These are phyloP conservation scores for Aspergillus egyptiacus DNA, from an alignment of 495 filamentous ascomycete genomes.

Conservation along the genomic window DNA sequence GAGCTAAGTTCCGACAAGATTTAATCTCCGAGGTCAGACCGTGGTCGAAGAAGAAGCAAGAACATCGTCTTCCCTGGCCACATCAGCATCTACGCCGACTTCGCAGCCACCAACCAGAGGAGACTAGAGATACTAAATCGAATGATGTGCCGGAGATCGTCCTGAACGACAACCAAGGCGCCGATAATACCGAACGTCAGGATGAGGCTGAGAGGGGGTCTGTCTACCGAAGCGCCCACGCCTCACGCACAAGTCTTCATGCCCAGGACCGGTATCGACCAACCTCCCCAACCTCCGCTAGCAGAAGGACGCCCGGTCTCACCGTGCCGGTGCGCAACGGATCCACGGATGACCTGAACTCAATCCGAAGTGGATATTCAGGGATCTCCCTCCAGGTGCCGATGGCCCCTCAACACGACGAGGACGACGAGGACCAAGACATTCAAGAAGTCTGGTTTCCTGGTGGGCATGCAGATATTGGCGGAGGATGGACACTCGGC, in stretches of 20 bases:
- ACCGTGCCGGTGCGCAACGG: conserved; percentile 22
- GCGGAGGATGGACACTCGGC: conserved; percentile 70
- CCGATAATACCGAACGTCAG: conserved; percentile 14
- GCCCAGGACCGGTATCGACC: conserved; percentile 37
- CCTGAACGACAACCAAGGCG: conserved; percentile 3
- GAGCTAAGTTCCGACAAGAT: conserved; percentile 65
- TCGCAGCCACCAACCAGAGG: conserved; percentile 1
- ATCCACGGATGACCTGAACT: conserved; percentile 32
- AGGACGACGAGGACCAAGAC: conserved; percentile 54
- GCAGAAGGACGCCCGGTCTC: conserved; percentile 21
- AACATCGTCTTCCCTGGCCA: neutral
- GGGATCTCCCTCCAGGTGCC: conserved; percentile 35
- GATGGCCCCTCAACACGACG: neutral
- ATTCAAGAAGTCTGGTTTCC: conserved; percentile 83
- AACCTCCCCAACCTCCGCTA: conserved; percentile 22
- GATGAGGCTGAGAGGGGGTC: conserved; percentile 26
- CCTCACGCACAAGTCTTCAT: conserved; percentile 24
- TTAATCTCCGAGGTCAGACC: conserved; percentile 55
- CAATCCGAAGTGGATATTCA: conserved; percentile 37
- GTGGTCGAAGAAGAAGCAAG: conserved; percentile 18
- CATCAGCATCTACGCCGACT: conserved; percentile 1
- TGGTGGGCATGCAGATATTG: conserved; percentile 76
- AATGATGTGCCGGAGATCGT: conserved; percentile 9
- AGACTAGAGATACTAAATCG: neutral
- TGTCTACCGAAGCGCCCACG: conserved; percentile 30